phyloP scores from a whole-genome alignment of 139 green algal species.

The Coelastrella sp. region DNA sequence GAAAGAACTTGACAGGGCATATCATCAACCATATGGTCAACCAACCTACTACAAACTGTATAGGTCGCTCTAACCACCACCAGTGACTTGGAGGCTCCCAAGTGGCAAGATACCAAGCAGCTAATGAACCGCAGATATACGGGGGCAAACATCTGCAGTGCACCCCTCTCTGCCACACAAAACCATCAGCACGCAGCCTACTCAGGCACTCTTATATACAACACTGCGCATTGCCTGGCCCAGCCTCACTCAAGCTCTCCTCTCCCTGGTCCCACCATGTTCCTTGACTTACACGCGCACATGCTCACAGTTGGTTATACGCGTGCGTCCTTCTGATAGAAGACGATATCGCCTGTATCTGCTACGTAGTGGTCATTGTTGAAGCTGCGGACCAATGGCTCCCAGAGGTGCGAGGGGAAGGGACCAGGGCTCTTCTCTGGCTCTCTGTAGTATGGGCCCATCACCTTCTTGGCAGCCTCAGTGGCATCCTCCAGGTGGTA shows the following conservation, averaged over 20 bases:
- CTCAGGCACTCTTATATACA: neutral
- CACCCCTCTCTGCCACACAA: too few relatives aligned
- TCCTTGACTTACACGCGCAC: neutral
- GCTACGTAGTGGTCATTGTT: conserved; percentile 90
- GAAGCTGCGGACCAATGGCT: conserved; percentile 85
- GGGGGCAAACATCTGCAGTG: too few relatives aligned
- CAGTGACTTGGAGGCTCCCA: too few relatives aligned
- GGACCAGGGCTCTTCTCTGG: conserved; percentile 73
- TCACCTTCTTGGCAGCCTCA: conserved; percentile 86
- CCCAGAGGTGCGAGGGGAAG: conserved; percentile 87
- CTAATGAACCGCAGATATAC: too few relatives aligned
- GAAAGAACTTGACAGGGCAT: neutral
- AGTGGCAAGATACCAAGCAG: too few relatives aligned
- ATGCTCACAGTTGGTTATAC: neutral
- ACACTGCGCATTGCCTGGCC: neutral
- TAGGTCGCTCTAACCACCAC: too few relatives aligned
- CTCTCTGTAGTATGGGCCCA: conserved; percentile 88
- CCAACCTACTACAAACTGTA: too few relatives aligned
- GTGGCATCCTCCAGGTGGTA: conserved; percentile 95
- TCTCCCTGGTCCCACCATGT: neutral
- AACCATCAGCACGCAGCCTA: neutral
- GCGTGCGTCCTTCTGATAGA: conserved; percentile 50
- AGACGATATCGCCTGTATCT: conserved; percentile 89
- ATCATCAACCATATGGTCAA: neutral
- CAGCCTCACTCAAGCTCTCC: too few relatives aligned